Conservation (phyloP, 345 rosid genomes). For the Rhodomyrtus tomentosa region DNA sequence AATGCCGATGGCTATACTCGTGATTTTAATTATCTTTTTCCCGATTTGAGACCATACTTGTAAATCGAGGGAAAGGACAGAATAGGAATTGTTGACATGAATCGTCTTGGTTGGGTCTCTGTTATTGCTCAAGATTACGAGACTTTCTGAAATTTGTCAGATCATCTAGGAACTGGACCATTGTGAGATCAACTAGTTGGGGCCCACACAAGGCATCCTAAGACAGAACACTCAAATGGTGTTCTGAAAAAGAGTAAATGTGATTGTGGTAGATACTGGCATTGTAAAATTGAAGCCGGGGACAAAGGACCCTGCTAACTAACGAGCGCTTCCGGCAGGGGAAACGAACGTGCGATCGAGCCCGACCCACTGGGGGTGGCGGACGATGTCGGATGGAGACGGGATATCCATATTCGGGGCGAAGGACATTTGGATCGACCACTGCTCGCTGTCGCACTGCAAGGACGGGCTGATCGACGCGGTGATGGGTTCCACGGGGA, state of each 20-base stretch:
- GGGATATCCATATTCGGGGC: constrained; percentile 93
- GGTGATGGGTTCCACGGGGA: constrained; percentile 88
- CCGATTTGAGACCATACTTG: neutral
- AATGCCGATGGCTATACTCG: neutral
- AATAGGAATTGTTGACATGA: neutral
- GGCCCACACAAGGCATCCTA: neutral
- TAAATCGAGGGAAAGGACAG: neutral
- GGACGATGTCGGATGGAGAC: constrained; percentile 84
- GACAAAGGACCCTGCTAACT: neutral
- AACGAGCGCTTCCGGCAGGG: constrained; percentile 18
- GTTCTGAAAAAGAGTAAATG: neutral
- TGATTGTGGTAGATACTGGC: neutral
- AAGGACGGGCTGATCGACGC: constrained; percentile 94
- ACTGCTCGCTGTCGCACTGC: constrained; percentile 84
- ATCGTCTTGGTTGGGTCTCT: neutral
- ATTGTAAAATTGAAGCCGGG: neutral
- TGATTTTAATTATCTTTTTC: neutral
- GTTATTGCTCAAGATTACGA: neutral
- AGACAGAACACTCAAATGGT: neutral
- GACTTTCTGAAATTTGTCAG: neutral
- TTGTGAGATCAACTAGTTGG: neutral
- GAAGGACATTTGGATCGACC: constrained; percentile 91
- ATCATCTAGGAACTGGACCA: neutral
- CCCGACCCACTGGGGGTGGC: constrained; percentile 70
- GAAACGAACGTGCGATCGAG: constrained; percentile 76